Base-by-base conservation (phyloP, 1,139 yeast genomes). In the Pichiaceae sp. region DNA sequence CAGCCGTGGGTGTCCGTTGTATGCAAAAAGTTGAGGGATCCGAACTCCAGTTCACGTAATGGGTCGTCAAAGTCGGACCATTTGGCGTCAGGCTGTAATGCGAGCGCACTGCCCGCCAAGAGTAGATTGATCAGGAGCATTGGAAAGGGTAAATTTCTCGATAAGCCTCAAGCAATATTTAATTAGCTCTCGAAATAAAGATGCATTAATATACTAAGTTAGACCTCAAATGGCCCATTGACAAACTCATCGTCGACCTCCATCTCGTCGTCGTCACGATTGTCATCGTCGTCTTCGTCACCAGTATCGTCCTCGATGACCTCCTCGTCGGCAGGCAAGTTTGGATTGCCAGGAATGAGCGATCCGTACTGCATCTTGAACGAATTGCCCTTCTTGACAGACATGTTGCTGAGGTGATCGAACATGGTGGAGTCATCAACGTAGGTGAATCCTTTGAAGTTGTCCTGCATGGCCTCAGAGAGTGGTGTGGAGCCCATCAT, bases 1-100 rank as follows among this genome's bases (percentile, higher is more conserved):
- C 97, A 91, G 0, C 91, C 93, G 56, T 91, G 98, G 2, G 96
- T 89, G 50, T 91, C 98, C 1, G 97, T 91, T 1, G 97, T 87
- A 50, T 87, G 96, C 27, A 89, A 52, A 49, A 91, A 82, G 62
- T 91, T 91, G 37, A 89, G 44, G 42, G 79, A 73, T 1, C 87
- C 85, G 72, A 87, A 70, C 7, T 61, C 54, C 21, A 86, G 51
- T 20, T 72, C 70, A 36, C 89, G 59, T 20, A 64, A 39, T 24
- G 50, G 40, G 26, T 56, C 62, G 29, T 52, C 38, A 21, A 48
- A 46, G 31, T 50, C 43, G 6, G 59, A 57, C 9, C 37, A 34
- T 34, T 47, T 48, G 8, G 59, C 32, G n/a, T 23, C 32, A 4
- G 18, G 26, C 21, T 34, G 36, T 17, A 33, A 31, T 12, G 33